Evolutionary conservation across 2,329 filamentous ascomycete genomes (phyloP), one percentile per base, ranked within the genome.

Genomic region (Cladorrhinum sp.): DNA sequence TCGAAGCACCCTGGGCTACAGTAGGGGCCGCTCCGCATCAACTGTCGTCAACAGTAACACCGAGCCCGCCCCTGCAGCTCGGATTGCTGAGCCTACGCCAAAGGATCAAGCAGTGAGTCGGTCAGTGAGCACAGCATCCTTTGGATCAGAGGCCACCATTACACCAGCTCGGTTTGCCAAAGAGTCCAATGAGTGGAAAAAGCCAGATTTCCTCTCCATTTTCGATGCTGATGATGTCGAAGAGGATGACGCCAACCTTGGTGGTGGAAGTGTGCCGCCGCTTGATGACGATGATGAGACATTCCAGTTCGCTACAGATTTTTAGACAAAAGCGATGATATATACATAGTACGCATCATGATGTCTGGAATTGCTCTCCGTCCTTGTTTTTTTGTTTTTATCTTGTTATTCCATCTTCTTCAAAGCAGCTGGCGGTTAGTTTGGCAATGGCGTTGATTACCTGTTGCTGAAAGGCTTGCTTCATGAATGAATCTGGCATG

Each of bases 1-100:
- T 1, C 85, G 87, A 64, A 93, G 86, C 58, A 96, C 92, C 0
- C 82, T 96, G 48, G 93, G 93, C 16, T 96, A 96, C 72, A 90
- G 85, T 59, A 91, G 89, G 72, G 92, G 93, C 32, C 85, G 91
- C 32, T 78, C 78, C 3, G 78, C 81, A 3, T 81, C 79, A 1
- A 79, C 79, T 0, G 73, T 81, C 48, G 69, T 83, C 27, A 76
- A 76, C 13, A 69, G 66, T 23, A 49, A 72, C 66, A 45, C 58
- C 64, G 29, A 68, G 63, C 23, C 66, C 62, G 51, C 61, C 18
- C 8, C 16, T 18, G 18, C 16, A 2, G 41, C 41, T 65, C 36
- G 51, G 13, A 60, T 50, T 2, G 32, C 59, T 12, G 58, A 61
- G 61, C 57, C 58, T 7, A 53, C 64, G 6, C 50, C 62, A 29